phyloP scores from a whole-genome alignment of 73 alveolate genomes.

The Uronychia setigera region DNA sequence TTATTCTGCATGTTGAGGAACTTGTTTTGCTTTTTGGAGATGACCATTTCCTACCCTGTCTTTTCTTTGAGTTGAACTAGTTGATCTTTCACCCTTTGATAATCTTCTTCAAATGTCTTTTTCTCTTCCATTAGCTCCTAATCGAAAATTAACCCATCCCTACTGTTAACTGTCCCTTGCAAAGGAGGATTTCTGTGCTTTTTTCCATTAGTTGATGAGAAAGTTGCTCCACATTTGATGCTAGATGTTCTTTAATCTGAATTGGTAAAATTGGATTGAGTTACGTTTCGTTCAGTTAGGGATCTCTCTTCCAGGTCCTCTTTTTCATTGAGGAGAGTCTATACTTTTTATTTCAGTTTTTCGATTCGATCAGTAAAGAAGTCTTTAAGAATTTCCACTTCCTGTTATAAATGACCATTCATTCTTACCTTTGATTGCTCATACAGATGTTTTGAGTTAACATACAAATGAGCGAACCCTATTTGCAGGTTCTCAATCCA shows the following conservation, averaged over 20 bases:
- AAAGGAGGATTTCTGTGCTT: neutral
- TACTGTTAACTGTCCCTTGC: neutral
- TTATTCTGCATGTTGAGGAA: too few species aligned
- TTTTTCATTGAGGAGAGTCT: neutral
- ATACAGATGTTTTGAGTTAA: neutral
- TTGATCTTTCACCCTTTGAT: too few species aligned
- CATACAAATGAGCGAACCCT: neutral
- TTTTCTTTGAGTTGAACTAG: too few species aligned
- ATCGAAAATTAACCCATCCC: too few species aligned
- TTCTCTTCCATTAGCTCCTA: too few species aligned
- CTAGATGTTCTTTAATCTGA: neutral
- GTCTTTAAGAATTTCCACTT: neutral
- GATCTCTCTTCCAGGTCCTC: neutral
- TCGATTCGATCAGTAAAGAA: neutral
- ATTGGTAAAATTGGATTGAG: neutral
- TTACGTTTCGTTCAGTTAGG: neutral
- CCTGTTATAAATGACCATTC: too few species aligned
- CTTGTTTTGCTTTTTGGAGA: too few species aligned
- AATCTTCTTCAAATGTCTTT: too few species aligned
- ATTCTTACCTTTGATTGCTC: neutral
- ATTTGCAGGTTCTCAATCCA: neutral
- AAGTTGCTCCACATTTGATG: neutral
- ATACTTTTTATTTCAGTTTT: neutral
- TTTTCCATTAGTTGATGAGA: neutral
- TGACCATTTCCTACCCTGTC: too few species aligned